Evolutionary conservation across 2,329 filamentous ascomycete genomes (phyloP).

Genomic region (Pleurostoma richardsiae): DNA sequence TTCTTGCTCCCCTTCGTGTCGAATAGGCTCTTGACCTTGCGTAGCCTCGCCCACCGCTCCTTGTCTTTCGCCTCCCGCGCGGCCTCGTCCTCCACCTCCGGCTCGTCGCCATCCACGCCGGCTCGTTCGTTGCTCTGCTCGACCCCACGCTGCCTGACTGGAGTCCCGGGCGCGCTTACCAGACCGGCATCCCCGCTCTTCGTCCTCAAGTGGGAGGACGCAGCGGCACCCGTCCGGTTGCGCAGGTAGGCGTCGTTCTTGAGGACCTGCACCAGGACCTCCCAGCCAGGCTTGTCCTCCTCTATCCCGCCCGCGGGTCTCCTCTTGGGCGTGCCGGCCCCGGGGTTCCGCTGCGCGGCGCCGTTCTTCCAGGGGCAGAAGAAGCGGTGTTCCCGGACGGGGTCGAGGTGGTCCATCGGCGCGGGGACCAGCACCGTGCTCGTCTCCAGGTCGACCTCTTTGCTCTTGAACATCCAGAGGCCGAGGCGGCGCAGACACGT

Average conservation of each 20-base stretch:
- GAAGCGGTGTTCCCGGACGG: slow-evolving; percentile 68
- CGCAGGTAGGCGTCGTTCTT: slow-evolving; percentile 55
- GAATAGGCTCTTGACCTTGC: slow-evolving; percentile 67
- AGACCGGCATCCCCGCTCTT: slow-evolving; percentile 6
- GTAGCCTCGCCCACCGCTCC: slow-evolving; percentile 66
- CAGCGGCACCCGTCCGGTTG: slow-evolving; percentile 16
- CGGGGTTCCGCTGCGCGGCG: slow-evolving; percentile 51
- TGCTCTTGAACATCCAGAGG: slow-evolving; percentile 88
- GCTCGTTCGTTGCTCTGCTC: slow-evolving; percentile 9
- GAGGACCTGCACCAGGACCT: slow-evolving; percentile 46
- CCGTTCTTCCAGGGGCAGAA: slow-evolving; percentile 79
- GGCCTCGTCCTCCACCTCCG: slow-evolving; percentile 43
- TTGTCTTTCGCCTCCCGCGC: slow-evolving; percentile 57
- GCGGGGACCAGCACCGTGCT: slow-evolving; percentile 50
- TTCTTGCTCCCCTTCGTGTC: slow-evolving; percentile 59
- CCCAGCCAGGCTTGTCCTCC: slow-evolving; percentile 46
- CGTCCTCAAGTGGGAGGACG: slow-evolving; percentile 1
- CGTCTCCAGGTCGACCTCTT: slow-evolving; percentile 52
- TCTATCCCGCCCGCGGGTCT: slow-evolving; percentile 21
- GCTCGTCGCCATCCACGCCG: slow-evolving; percentile 22
- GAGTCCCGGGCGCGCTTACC: not conserved
- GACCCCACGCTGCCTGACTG: slow-evolving; percentile 5
- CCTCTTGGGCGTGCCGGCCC: slow-evolving; percentile 9
- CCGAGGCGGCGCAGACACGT: slow-evolving; percentile 86
- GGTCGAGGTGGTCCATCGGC: slow-evolving; percentile 63